A percentile compares a stretch with the other conserved stretches of the same genome.
Evolutionary conservation across 2,329 filamentous ascomycete genomes (phyloP).

Genomic region (Podosphaera xanthii): DNA sequence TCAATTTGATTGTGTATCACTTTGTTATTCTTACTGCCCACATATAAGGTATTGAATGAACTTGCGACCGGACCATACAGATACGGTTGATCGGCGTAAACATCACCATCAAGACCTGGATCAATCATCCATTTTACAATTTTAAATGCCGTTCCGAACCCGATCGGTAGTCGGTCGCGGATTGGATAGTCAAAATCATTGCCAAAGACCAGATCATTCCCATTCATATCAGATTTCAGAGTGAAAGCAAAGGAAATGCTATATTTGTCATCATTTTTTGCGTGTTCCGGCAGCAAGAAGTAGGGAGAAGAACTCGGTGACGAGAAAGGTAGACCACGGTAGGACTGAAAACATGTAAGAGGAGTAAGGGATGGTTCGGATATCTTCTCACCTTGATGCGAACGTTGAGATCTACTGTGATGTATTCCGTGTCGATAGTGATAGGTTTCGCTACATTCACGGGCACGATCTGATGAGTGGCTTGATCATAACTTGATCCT

Average conservation of each 20-base stretch:
- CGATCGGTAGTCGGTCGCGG: conserved; percentile 61
- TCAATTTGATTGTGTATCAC: conserved; percentile 16
- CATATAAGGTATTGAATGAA: conserved; percentile 53
- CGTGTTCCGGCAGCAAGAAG: conserved; percentile 49
- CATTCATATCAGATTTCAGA: conserved; percentile 27
- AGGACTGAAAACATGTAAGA: conserved; percentile 18
- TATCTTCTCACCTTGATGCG: conserved; percentile 43
- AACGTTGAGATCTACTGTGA: conserved; percentile 48
- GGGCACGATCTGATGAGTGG: conserved; percentile 48
- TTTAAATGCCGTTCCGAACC: conserved; percentile 63
- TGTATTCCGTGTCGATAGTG: conserved; percentile 36
- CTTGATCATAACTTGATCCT: conserved; percentile 49
- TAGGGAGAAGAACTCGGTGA: conserved; percentile 54
- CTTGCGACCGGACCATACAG: conserved; percentile 65
- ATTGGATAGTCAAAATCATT: conserved; percentile 93
- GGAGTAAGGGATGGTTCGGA: neutral
- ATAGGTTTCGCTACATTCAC: conserved; percentile 49
- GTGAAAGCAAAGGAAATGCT: conserved; percentile 60
- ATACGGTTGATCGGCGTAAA: conserved; percentile 67
- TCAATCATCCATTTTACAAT: conserved; percentile 84
- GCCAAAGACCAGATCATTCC: conserved; percentile 57
- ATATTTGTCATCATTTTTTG: conserved; percentile 51
- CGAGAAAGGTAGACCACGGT: conserved; percentile 43
- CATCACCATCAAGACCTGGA: conserved; percentile 72
- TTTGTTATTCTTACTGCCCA: conserved; percentile 25